A percentile compares a stretch with the other conserved stretches of the same genome.
phyloP scores from a whole-genome alignment of 2,329 filamentous ascomycete species.

The Pseudocercospora eumusae region DNA sequence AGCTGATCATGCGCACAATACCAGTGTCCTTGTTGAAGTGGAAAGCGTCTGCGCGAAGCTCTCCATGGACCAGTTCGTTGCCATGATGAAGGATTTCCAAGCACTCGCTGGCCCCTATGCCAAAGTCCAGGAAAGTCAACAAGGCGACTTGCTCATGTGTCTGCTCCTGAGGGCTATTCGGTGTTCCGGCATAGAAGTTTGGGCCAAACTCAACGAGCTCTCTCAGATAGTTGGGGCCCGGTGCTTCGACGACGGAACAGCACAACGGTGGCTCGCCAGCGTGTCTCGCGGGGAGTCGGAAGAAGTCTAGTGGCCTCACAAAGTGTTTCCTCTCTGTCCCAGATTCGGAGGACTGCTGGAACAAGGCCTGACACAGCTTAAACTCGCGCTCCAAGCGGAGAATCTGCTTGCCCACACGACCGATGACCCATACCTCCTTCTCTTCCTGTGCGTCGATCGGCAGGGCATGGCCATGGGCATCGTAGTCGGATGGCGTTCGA shows the following conservation, averaged over 20 bases:
- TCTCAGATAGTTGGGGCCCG: constrained; percentile 71
- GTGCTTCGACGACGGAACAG: constrained; percentile 78
- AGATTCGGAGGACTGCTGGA: constrained; percentile 36
- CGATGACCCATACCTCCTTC: constrained; percentile 62
- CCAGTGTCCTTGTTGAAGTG: constrained; percentile 74
- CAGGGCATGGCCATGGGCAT: too few species aligned
- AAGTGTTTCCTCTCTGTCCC: constrained; percentile 69
- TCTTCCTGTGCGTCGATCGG: constrained; percentile 34
- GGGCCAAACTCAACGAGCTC: constrained; percentile 77
- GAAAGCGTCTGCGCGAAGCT: constrained; percentile 87
- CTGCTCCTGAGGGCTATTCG: constrained; percentile 29
- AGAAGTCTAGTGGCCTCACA: constrained; percentile 75
- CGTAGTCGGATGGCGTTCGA: constrained; percentile 34
- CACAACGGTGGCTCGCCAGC: constrained; percentile 71
- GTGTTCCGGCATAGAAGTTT: constrained; percentile 44
- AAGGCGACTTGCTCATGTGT: constrained; percentile 50
- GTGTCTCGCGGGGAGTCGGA: constrained; percentile 67
- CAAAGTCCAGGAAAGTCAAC: constrained; percentile 82
- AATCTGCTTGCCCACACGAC: constrained; percentile 78
- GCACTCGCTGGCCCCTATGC: constrained; percentile 82
- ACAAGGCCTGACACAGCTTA: constrained; percentile 74
- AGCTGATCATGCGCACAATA: constrained; percentile 76
- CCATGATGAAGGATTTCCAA: constrained; percentile 89
- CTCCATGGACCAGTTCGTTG: constrained; percentile 82
- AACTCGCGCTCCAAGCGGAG: constrained; percentile 84